These are phyloP conservation scores for Eremomyces bilateralis DNA, from an alignment of 495 filamentous ascomycete species.

Conservation along the genomic window DNA sequence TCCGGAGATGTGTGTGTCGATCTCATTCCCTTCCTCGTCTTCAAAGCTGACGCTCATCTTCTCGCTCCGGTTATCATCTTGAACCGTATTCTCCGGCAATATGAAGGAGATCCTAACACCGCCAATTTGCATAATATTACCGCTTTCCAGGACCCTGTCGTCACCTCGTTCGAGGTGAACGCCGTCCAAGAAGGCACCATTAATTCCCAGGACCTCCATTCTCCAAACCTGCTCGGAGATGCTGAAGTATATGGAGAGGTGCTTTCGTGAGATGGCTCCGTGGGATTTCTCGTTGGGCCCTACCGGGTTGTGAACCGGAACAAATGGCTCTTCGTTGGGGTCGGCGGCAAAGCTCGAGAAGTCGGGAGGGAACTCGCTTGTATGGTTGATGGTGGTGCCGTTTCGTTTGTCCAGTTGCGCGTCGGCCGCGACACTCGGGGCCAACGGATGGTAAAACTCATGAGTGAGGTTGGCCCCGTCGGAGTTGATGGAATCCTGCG, in stretches of 20 bases:
- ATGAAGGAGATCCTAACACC: slow-evolving; percentile 51
- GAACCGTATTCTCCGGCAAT: slow-evolving; percentile 47
- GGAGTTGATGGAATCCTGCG: neutral
- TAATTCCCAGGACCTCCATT: slow-evolving; percentile 59
- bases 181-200: slow-evolving; percentile 69
- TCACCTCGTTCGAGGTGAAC: slow-evolving; percentile 39
- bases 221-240: slow-evolving; percentile 52
- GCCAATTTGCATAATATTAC: slow-evolving; percentile 58
- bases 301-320: slow-evolving; percentile 57
- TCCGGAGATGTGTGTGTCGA: slow-evolving; percentile 27
- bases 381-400: neutral
- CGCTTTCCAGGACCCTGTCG: slow-evolving; percentile 43
- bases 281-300: slow-evolving; percentile 31
- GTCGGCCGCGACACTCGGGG: slow-evolving; percentile 1
- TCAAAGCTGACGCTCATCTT: slow-evolving; percentile 45
- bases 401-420: too few species aligned
- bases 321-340: slow-evolving; percentile 45
- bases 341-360: slow-evolving; percentile 1
- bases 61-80: slow-evolving; percentile 36
- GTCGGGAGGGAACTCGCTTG: neutral
- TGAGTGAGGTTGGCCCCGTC: neutral
- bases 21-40: slow-evolving; percentile 28
- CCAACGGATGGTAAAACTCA: neutral
- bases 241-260: slow-evolving; percentile 69
- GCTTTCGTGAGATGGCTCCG: slow-evolving; percentile 79